Evolutionary conservation across 345 rosid genomes (phyloP).

Genomic region (Linum lewisii): DNA sequence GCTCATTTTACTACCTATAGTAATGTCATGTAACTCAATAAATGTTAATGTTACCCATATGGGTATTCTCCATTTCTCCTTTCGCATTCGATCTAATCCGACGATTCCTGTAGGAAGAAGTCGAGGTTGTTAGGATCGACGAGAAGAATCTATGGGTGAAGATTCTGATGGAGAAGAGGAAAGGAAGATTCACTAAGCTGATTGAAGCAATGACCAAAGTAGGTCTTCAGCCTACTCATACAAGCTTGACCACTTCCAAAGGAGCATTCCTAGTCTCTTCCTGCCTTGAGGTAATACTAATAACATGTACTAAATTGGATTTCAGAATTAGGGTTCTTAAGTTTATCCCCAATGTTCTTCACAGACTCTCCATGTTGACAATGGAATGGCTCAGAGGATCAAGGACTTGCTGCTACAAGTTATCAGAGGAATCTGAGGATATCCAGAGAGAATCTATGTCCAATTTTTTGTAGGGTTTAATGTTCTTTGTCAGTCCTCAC

Average conservation of each 20-base stretch:
- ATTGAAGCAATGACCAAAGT: constrained; percentile 41
- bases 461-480: constrained; percentile 2
- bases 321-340: background rate
- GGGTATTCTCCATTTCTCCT: too few relatives aligned
- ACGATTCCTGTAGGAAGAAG: constrained; percentile 37
- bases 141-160: constrained; percentile 59
- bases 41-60: too few relatives aligned
- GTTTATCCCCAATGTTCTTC: background rate
- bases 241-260: constrained; percentile 37
- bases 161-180: constrained; percentile 46
- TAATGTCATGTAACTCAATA: too few relatives aligned
- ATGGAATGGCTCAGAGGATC: constrained; percentile 18
- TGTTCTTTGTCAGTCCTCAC: background rate
- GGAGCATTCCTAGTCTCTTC: constrained; percentile 54
- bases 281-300: constrained; percentile 33
- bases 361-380: constrained; percentile 31
- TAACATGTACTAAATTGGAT: too few relatives aligned
- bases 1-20: too few relatives aligned
- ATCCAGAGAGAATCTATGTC: constrained; percentile 7
- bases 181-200: constrained; percentile 46
- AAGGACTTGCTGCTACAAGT: constrained; percentile 34
- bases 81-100: too few relatives aligned
- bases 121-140: constrained; percentile 39
- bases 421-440: constrained; percentile 18
- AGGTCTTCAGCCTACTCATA: constrained; percentile 53